These are phyloP conservation scores for Blastobotrys capitulatus DNA, from an alignment of 1,139 yeast species.

Conservation along the genomic window DNA sequence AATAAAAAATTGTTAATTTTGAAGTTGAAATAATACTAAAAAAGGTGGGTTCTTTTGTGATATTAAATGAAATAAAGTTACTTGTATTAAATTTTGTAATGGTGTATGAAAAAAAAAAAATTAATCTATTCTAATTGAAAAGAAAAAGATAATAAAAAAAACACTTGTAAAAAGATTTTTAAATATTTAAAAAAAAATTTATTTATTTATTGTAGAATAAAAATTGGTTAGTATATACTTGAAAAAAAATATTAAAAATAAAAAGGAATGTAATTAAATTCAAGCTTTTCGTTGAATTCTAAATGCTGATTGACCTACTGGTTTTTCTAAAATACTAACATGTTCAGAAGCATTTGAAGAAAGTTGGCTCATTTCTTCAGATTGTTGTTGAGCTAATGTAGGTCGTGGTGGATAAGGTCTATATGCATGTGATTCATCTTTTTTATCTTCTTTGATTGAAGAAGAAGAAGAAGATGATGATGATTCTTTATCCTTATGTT, in stretches of 20 bases:
- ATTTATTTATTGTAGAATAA: conserved; percentile 1
- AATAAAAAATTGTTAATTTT: background rate
- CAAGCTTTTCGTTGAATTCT: conserved; percentile 11
- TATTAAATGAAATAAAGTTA: background rate
- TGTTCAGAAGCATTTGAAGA: conserved; percentile 3
- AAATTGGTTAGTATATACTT: too few species aligned
- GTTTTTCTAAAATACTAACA: conserved; percentile 17
- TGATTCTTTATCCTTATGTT: background rate
- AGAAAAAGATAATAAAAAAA: background rate
- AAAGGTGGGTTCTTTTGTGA: background rate
- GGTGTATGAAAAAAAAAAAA: background rate
- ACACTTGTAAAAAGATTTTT: too few species aligned
- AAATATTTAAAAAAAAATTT: background rate
- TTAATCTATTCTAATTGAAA: background rate
- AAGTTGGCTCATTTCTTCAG: conserved; percentile 4
- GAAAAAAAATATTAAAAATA: background rate
- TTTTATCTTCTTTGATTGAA: background rate
- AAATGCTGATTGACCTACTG: conserved; percentile 20
- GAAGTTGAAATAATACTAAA: too few species aligned
- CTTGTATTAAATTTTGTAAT: background rate
- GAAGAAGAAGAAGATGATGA: background rate
- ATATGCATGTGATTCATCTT: conserved; percentile 11
- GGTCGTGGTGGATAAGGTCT: conserved; percentile 15
- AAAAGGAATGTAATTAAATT: background rate
- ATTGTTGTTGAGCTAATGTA: conserved; percentile 3